These are phyloP conservation scores for Lentinula sp. DNA, from an alignment of 768 basidiomycete species.

Conservation along the genomic window DNA sequence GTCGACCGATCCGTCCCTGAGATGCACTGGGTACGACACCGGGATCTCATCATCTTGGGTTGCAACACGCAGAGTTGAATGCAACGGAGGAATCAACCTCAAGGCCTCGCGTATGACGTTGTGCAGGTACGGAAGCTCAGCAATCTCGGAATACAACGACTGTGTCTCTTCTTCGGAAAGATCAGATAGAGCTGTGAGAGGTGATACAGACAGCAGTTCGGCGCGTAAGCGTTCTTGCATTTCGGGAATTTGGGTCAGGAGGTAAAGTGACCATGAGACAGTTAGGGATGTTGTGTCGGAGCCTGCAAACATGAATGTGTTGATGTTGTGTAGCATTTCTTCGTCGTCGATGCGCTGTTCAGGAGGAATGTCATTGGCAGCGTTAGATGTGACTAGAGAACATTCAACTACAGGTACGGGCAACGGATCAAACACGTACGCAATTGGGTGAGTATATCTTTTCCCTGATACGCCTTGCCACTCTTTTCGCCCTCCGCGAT, in stretches of 20 bases:
- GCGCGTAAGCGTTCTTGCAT: conserved; percentile 66
- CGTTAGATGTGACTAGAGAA: conserved; percentile 72
- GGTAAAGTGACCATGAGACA: conserved; percentile 78
- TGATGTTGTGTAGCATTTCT: conserved; percentile 81
- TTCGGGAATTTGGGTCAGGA: conserved; percentile 61
- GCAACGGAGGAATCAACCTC: conserved; percentile 75
- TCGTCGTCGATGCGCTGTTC: conserved; percentile 80
- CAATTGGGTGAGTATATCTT: conserved; percentile 73
- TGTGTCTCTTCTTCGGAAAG: conserved; percentile 56
- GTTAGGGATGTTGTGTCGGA: conserved; percentile 83
- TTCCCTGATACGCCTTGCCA: conserved; percentile 49
- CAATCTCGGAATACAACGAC: conserved; percentile 48
- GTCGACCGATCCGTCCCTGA: conserved; percentile 37
- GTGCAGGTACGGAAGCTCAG: conserved; percentile 64
- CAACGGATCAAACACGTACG: conserved; percentile 38
- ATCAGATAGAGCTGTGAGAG: conserved; percentile 25
- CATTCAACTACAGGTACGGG: not conserved
- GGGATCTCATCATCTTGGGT: conserved; percentile 76
- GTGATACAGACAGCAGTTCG: conserved; percentile 51
- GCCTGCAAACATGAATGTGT: conserved; percentile 87
- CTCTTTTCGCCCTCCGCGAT: conserved; percentile 53
- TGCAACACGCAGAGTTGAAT: conserved; percentile 76
- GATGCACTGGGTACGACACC: conserved; percentile 54
- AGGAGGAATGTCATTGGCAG: conserved; percentile 58
- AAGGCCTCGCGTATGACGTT: conserved; percentile 72